Conservation (phyloP, 768 basidiomycete genomes). For the Kondoa subrosea region DNA sequence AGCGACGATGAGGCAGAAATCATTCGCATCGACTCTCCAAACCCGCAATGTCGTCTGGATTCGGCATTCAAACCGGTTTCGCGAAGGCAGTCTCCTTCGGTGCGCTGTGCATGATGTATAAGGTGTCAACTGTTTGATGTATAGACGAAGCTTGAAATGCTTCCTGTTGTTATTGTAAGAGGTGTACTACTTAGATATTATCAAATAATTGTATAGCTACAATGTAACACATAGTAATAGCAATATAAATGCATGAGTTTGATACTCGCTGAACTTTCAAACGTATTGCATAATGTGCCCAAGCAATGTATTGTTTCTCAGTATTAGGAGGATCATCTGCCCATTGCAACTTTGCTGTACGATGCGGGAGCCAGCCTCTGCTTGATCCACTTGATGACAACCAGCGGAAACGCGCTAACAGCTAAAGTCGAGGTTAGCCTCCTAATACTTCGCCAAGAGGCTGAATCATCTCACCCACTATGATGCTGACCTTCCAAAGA, state of each 20-base stretch:
- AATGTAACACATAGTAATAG: no score
- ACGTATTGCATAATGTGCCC: no score
- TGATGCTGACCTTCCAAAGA: constrained; percentile 85
- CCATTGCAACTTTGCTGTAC: constrained; percentile 49
- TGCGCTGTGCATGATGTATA: no score
- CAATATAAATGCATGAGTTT: no score
- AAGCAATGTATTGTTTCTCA: not conserved
- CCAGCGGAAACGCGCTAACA: constrained; percentile 79
- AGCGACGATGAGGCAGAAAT: not conserved
- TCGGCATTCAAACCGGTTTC: not conserved
- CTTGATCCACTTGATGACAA: constrained; percentile 71
- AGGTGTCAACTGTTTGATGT: no score
- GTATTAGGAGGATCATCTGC: not conserved
- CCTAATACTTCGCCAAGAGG: not conserved
- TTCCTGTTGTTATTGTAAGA: no score
- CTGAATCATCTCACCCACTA: constrained; percentile 39
- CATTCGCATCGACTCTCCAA: not conserved
- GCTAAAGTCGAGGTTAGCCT: constrained; percentile 32
- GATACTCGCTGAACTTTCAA: no score
- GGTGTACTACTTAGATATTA: no score
- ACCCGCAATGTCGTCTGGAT: not conserved
- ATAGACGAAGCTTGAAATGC: no score
- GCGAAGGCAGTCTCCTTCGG: no score
- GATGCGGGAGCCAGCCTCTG: constrained; percentile 77
- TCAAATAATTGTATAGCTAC: no score